phyloP scores from a whole-genome alignment of 1,284 basidiomycete species.

The Tilletia horrida region DNA sequence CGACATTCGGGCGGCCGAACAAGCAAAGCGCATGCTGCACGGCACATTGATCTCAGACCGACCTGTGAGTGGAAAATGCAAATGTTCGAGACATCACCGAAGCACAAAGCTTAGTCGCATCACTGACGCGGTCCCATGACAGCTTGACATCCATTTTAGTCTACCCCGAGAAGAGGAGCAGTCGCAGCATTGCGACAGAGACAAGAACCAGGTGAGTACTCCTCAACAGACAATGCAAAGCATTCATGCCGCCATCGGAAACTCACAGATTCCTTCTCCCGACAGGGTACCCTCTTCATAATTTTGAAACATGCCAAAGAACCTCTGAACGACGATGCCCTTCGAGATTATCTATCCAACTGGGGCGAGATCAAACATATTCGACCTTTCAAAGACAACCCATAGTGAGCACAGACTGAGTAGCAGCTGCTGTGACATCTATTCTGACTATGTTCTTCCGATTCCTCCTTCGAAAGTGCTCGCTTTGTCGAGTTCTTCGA shows the following conservation, averaged over 20 bases:
- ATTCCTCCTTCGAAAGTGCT: slow-evolving; percentile 19
- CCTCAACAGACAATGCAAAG: neutral
- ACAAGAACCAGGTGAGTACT: slow-evolving; percentile 75
- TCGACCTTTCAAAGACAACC: slow-evolving; percentile 51
- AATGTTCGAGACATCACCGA: neutral
- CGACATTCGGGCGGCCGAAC: neutral
- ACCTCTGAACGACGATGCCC: slow-evolving; percentile 74
- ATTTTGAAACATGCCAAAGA: slow-evolving; percentile 69
- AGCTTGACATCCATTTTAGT: slow-evolving; percentile 98
- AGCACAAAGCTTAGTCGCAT: slow-evolving; percentile 20
- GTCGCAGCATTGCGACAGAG: slow-evolving; percentile 69
- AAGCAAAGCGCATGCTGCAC: slow-evolving; percentile 20
- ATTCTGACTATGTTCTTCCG: slow-evolving; percentile 38
- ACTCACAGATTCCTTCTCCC: slow-evolving; percentile 55
- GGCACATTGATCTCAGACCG: slow-evolving; percentile 25
- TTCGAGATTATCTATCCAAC: slow-evolving; percentile 74
- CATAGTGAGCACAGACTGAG: slow-evolving; percentile 19
- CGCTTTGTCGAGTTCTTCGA: slow-evolving; percentile 36
- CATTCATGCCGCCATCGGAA: slow-evolving; percentile 7
- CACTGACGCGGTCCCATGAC: slow-evolving; percentile 12
- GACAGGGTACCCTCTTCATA: slow-evolving; percentile 76
- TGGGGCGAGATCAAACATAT: slow-evolving; percentile 87
- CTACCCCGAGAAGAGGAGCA: slow-evolving; percentile 80
- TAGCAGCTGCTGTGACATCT: slow-evolving; percentile 81
- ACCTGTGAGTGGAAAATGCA: slow-evolving; percentile 17